Percentiles rank a stretch among this genome's conserved stretches.
phyloP scores from a whole-genome alignment of 345 rosid species.

The Eucalyptus marginata region DNA sequence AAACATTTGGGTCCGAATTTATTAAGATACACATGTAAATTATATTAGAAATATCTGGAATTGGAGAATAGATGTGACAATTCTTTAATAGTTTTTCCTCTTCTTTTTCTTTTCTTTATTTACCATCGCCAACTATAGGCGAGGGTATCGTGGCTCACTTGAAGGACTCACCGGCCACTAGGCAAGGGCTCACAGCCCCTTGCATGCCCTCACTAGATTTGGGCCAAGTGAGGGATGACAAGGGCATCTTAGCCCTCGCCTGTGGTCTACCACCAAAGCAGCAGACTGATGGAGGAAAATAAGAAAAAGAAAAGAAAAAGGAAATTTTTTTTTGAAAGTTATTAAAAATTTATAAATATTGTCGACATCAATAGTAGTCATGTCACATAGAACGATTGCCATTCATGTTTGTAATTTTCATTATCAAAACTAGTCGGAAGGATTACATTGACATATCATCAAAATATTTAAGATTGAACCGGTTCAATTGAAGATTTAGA shows the following conservation, averaged over 20 bases:
- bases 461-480: too few species aligned
- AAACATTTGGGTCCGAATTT: background rate
- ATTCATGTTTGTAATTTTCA: too few species aligned
- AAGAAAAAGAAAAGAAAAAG: background rate
- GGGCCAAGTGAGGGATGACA: background rate
- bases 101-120: background rate
- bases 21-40: background rate
- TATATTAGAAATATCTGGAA: too few species aligned
- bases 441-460: too few species aligned
- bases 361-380: accelerated
- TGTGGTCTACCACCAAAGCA: background rate
- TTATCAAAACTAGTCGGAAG: background rate
- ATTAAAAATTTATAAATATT: too few species aligned
- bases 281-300: background rate
- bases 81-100: too few species aligned
- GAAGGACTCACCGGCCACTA: background rate
- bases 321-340: too few species aligned
- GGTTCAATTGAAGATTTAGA: background rate
- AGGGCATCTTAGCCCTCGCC: background rate
- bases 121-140: too few species aligned
- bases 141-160: too few species aligned
- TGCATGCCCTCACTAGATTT: background rate
- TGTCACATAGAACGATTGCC: accelerated
- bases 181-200: background rate
- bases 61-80: too few species aligned